Percentiles rank a stretch among this genome's conserved stretches.
Conservation (phyloP, 139 green algal genomes). For the Chlorella sp. region DNA sequence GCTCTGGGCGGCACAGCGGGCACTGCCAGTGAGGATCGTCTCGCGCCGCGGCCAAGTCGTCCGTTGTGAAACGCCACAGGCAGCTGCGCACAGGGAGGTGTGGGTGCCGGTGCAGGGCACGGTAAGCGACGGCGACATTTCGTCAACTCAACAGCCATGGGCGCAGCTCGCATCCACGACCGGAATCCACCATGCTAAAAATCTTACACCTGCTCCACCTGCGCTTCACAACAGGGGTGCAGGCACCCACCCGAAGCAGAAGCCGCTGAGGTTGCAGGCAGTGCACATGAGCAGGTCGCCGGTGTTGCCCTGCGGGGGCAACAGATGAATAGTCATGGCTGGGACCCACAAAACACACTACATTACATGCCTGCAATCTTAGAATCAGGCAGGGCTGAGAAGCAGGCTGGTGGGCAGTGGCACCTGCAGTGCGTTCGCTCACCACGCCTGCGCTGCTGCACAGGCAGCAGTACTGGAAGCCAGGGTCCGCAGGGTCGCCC, state of each 20-base stretch:
- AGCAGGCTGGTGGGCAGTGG: background rate
- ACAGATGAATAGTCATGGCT: background rate
- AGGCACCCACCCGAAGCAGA: slow-evolving; percentile 3
- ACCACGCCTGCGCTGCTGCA: slow-evolving; percentile 1
- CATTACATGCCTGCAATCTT: background rate
- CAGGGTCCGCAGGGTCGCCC: background rate
- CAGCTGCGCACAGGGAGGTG: background rate
- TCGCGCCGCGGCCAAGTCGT: background rate
- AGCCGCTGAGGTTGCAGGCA: slow-evolving; percentile 11
- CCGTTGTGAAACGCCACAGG: background rate
- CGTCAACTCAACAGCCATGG: background rate
- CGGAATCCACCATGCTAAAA: too few relatives aligned
- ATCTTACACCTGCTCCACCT: too few relatives aligned
- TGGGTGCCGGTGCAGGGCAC: background rate
- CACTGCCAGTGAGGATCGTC: background rate
- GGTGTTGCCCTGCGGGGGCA: background rate
- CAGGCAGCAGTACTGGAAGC: slow-evolving; percentile 2
- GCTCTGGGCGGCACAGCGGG: background rate
- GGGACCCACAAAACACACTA: too few relatives aligned
- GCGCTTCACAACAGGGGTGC: too few relatives aligned
- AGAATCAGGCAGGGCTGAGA: background rate
- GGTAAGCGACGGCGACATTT: background rate
- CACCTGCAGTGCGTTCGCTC: background rate
- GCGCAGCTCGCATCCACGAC: too few relatives aligned
- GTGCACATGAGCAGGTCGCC: slow-evolving; percentile 12